Base-by-base conservation (phyloP, 345 rosid species). In the Aquilaria malaccensis region DNA sequence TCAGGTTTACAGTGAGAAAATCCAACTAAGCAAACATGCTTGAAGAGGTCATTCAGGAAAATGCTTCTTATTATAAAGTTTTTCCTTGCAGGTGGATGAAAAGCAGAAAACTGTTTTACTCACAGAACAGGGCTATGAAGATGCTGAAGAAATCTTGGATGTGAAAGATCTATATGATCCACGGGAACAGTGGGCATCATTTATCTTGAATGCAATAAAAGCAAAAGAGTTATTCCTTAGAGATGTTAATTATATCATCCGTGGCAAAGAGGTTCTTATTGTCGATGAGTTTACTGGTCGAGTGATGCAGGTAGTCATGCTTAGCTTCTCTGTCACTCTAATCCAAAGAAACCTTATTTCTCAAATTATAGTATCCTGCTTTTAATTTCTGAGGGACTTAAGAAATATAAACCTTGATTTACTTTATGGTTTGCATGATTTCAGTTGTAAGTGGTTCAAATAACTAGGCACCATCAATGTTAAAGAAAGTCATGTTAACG, bases 211-310 rank as follows among this genome's bases (percentile, higher is more conserved):
- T 84, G 98, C 98, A 63, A 81, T 93, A 45, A 93, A 93, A 75
- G 96, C 98, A 57, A 89, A 93, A 74, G 97, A 89, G 68, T 81
- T 93, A 41, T 93, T 89, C 69, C 97, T 93, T 45, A 87, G 81
- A 78, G 98, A 93, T 79, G 96, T 93, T 15, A 93, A 89, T 75
- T 93, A 93, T 69, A 93, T 93, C 54, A 84, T 87, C 60, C 96
- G 97, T 13, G 83, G 94, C 70, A 89, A 85, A 80, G 97, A 93
- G 79, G 97, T 93, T 67, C 91, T 93, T 67, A 93, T 93, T 46
- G 97, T 93, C 67, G 97, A 93, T 69, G 98, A 93, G 80, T 89
- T 93, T 71, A 87, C 98, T 55, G 98, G 98, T 62, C 97, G 98
- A 71, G 96, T 93, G 48, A 93, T 93, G 98, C 97, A 89, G 98